Evolutionary conservation across 176 grass and related monocot genomes (phyloP), one percentile per base, ranked within the genome.

Genomic region (Oryza punctata): DNA sequence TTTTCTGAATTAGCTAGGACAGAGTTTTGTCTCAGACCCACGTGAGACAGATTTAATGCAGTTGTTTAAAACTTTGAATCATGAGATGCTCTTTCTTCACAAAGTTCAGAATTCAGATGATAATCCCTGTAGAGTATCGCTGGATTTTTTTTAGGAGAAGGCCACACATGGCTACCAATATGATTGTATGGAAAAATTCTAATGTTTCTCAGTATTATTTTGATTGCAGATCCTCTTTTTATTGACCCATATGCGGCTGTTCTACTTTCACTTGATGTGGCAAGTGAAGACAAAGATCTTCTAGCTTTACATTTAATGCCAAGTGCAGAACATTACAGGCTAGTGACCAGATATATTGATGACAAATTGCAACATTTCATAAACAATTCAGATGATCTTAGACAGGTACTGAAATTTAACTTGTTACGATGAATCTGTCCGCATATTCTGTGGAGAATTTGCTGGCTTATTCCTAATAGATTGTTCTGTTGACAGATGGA

Each of bases 401-500:
- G 92, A 64, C 92, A 98, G 96, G 96, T 98, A 93, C 70, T 76
- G 61, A 64, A 83, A 70, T 87, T 84, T 80, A 69, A 77, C 37
- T 64, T 43, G 45, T 75, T 81, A 38, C 72, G 69, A 16, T 70
- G 46, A 63, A 45, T 32, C 24, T 30, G 73, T 85, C 40, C n/a
- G 28, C 76, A 67, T 44, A 66, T 57, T 52, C 3, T 40, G 24
- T 78, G 30, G 78, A 80, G 63, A 64, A 89, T 66, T 57, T 60
- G 23, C 38, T 86, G 49, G 69, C 92, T 98, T 89, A 95, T 93
- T 79, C 88, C 82, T 76, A 90, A 87, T 91, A 98, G 96, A 93
- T 95, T 86, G 92, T 98, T 89, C 82, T 98, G 78, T 84, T 98
- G 79, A 91, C 96, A 95, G 91, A 98, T 93, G 96, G 96, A 70